Conservation (phyloP, 2,329 filamentous ascomycete genomes). For the Neofusicoccum sp. region DNA sequence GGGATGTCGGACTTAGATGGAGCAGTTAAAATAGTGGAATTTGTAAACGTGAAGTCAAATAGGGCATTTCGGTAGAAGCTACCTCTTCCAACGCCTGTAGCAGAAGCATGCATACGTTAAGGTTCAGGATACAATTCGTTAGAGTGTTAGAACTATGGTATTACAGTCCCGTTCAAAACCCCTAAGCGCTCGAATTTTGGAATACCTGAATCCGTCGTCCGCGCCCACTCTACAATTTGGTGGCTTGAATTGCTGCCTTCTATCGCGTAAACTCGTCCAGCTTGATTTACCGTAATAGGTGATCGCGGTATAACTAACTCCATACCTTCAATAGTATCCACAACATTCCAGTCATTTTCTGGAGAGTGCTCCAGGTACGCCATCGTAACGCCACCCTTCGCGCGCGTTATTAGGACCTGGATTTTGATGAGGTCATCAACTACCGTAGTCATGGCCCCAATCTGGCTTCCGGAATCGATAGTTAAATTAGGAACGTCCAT, state of each 20-base stretch:
- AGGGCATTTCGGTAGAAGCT: no score
- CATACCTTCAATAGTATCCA: not conserved
- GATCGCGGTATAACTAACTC: not conserved
- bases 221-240: not conserved
- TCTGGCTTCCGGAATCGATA: not conserved
- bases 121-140: no score
- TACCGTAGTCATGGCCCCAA: not conserved
- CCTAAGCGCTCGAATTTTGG: conserved; percentile 1
- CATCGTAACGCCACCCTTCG: not conserved
- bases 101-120: no score
- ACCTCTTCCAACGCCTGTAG: no score
- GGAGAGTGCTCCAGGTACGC: not conserved
- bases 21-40: no score
- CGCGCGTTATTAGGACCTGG: not conserved
- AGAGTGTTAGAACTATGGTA: no score
- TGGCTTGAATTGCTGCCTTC: not conserved
- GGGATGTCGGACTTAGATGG: conserved; percentile 53
- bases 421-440: not conserved
- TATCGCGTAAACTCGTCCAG: not conserved
- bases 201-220: not conserved
- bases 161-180: no score
- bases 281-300: not conserved
- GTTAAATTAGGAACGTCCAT: not conserved
- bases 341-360: not conserved
- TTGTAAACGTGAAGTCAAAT: no score